phyloP scores from a whole-genome alignment of 768 basidiomycete species.

The Termitomyces sp. region DNA sequence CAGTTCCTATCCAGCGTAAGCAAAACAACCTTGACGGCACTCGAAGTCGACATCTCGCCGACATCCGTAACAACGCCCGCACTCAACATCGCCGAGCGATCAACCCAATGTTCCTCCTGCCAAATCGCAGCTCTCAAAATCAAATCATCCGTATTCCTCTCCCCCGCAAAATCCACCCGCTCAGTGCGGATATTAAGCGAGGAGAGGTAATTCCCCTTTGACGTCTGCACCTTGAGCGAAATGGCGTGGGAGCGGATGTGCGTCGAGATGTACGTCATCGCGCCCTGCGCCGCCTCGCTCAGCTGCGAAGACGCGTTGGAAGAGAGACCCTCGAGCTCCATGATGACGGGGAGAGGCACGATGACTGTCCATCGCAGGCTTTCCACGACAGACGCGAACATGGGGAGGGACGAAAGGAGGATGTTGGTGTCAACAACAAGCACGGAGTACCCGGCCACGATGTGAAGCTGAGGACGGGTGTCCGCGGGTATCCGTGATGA shows the following conservation, averaged over 20 bases:
- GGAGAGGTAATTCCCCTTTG: conserved; percentile 87
- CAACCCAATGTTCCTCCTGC: conserved; percentile 91
- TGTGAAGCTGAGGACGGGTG: conserved; percentile 38
- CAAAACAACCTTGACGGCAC: conserved; percentile 77
- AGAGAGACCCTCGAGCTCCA: conserved; percentile 92
- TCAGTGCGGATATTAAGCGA: conserved; percentile 82
- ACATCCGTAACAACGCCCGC: conserved; percentile 24
- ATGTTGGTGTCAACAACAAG: conserved; percentile 96
- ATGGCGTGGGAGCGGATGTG: conserved; percentile 68
- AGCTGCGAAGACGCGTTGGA: conserved; percentile 53
- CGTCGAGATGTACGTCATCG: conserved; percentile 69
- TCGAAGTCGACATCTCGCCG: too few relatives aligned
- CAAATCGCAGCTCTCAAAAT: conserved; percentile 90
- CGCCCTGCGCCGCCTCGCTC: conserved; percentile 66
- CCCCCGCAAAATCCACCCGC: conserved; percentile 67
- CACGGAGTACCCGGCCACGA: conserved; percentile 81
- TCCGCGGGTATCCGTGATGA: conserved; percentile 20
- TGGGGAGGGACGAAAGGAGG: conserved; percentile 73
- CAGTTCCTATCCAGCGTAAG: conserved; percentile 53
- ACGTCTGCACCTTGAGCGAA: conserved; percentile 92
- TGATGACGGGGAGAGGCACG: conserved; percentile 90
- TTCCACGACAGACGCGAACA: conserved; percentile 74
- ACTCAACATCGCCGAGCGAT: conserved; percentile 71
- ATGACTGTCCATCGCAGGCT: conserved; percentile 81
- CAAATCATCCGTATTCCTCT: conserved; percentile 89